phyloP scores from a whole-genome alignment of 2,329 filamentous ascomycete species.

The Saccharata proteae region DNA sequence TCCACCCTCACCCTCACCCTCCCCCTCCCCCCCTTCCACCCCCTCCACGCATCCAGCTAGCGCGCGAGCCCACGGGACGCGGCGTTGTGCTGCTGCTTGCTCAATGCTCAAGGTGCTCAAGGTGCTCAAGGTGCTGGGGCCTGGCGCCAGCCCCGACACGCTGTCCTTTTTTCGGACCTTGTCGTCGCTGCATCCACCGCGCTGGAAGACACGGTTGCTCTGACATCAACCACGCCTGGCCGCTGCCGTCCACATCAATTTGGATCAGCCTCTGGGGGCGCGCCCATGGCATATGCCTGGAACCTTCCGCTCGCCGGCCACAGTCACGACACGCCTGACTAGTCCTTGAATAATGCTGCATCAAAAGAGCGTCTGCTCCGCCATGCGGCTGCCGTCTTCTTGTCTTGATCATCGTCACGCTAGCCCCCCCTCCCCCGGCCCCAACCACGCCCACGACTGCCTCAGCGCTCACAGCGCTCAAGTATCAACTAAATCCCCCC shows the following conservation, averaged over 20 bases:
- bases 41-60: too few relatives aligned
- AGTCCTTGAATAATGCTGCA: slow-evolving; percentile 27
- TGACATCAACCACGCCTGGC: slow-evolving; percentile 10
- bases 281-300: slow-evolving; percentile 17
- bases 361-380: slow-evolving; percentile 22
- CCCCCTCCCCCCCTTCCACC: too few relatives aligned
- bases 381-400: slow-evolving; percentile 14
- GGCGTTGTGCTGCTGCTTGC: slow-evolving; percentile 9
- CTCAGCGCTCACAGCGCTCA: slow-evolving; percentile 4
- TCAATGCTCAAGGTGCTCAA: slow-evolving; percentile 6
- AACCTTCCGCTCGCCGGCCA: slow-evolving; percentile 20
- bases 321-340: slow-evolving; percentile 12
- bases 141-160: slow-evolving; percentile 6
- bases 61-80: too few relatives aligned
- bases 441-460: slow-evolving; percentile 10
- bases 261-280: slow-evolving; percentile 26
- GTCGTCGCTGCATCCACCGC: slow-evolving; percentile 8
- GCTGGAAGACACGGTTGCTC: slow-evolving; percentile 8
- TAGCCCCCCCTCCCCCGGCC: slow-evolving; percentile 6
- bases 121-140: neutral
- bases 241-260: slow-evolving; percentile 19
- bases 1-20: too few relatives aligned
- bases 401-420: slow-evolving; percentile 5
- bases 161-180: slow-evolving; percentile 7
- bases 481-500: slow-evolving; percentile 7